Evolutionary conservation across 805 yeast species (phyloP).

Genomic region (Peterozyma toletana): DNA sequence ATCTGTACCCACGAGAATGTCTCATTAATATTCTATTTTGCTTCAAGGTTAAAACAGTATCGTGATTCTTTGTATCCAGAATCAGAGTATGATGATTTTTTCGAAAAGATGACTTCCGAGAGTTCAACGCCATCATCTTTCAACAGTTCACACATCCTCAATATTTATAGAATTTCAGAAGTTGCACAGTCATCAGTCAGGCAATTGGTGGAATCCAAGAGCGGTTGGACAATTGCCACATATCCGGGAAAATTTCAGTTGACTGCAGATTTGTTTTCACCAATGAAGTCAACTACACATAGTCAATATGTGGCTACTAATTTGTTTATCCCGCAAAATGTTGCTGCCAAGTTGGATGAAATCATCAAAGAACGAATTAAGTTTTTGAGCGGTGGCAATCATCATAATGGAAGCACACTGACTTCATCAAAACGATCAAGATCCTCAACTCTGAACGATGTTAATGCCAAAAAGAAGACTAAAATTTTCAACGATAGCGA

Average conservation of each 20-base stretch:
- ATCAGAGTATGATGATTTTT: slow-evolving; percentile 15
- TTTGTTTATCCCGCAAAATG: slow-evolving; percentile 45
- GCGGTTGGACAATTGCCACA: slow-evolving; percentile 60
- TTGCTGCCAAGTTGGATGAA: slow-evolving; percentile 28
- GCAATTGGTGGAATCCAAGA: slow-evolving; percentile 45
- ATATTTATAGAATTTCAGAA: slow-evolving; percentile 65
- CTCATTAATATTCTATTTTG: slow-evolving; percentile 65
- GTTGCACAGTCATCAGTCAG: slow-evolving; percentile 61
- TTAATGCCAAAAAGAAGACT: neutral
- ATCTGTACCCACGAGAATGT: slow-evolving; percentile 62
- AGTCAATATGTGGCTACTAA: slow-evolving; percentile 50
- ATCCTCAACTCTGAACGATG: neutral
- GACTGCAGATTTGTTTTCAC: slow-evolving; percentile 63
- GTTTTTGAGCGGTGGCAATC: slow-evolving; percentile 8
- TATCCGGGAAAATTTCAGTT: slow-evolving; percentile 77
- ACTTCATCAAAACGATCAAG: slow-evolving; percentile 5
- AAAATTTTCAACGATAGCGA: slow-evolving; percentile 5
- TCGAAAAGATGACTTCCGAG: neutral
- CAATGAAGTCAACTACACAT: slow-evolving; percentile 48
- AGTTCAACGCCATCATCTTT: slow-evolving; percentile 14
- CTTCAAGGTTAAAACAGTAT: slow-evolving; percentile 75
- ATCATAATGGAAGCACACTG: neutral
- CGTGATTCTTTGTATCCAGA: slow-evolving; percentile 45
- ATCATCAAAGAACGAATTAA: slow-evolving; percentile 18
- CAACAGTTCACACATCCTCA: slow-evolving; percentile 14